Conservation (phyloP, 495 filamentous ascomycete species). For the Aspergillus carlsbadensis region DNA sequence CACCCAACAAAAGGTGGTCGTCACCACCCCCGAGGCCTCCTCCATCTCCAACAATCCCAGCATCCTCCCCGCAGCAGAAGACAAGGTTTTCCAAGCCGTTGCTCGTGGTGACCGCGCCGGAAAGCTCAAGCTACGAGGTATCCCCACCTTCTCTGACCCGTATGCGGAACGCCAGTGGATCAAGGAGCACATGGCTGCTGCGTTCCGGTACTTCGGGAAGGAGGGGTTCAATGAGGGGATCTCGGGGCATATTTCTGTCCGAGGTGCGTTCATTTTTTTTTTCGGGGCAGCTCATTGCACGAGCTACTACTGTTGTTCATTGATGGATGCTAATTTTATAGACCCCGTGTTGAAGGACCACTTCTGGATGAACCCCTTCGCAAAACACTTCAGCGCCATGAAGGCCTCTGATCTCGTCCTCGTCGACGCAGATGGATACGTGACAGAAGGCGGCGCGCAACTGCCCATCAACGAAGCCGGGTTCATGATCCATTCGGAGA, state of each 20-base stretch:
- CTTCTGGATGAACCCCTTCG: conserved; percentile 69
- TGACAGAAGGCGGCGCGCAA: conserved; percentile 53
- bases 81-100: conserved; percentile 34
- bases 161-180: conserved; percentile 64
- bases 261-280: conserved; percentile 24
- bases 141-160: conserved; percentile 58
- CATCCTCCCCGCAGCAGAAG: conserved; percentile 7
- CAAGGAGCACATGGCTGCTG: conserved; percentile 70
- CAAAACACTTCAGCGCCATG: conserved; percentile 56
- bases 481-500: conserved; percentile 63
- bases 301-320: too few species aligned
- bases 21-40: neutral
- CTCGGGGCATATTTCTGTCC: conserved; percentile 60
- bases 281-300: too few species aligned
- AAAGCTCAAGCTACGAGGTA: conserved; percentile 49
- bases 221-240: conserved; percentile 70
- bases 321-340: conserved; percentile 1
- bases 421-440: conserved; percentile 47
- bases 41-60: neutral
- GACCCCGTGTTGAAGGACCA: conserved; percentile 49
- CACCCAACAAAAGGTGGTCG: conserved; percentile 2
- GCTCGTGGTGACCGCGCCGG: conserved; percentile 41
- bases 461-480: conserved; percentile 62
- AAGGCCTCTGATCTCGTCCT: conserved; percentile 51
- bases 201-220: conserved; percentile 70